Evolutionary conservation across 495 filamentous ascomycete genomes (phyloP).

Genomic region (Talaromyces borbonicus): DNA sequence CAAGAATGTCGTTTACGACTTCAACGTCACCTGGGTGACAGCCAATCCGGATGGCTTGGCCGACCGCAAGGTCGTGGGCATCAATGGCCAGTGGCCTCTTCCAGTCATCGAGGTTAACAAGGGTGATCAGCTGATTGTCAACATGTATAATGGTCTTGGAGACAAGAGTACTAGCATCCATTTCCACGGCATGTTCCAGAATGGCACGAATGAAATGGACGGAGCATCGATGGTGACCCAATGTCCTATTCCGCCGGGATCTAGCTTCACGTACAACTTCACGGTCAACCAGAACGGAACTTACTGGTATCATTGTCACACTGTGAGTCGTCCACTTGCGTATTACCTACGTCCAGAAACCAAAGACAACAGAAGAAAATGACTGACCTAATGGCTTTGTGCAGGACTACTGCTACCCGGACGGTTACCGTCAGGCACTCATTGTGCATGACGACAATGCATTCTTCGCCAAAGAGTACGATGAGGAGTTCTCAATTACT

Average conservation of each 20-base stretch:
- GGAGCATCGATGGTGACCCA: constrained; percentile 60
- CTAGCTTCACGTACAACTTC: constrained; percentile 65
- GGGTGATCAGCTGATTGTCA: constrained; percentile 62
- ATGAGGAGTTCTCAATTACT: constrained; percentile 55
- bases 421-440: constrained; percentile 62
- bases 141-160: constrained; percentile 62
- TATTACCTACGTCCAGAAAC: no score
- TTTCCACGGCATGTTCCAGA: constrained; percentile 73
- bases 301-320: constrained; percentile 80
- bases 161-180: constrained; percentile 63
- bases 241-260: constrained; percentile 55
- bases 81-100: constrained; percentile 74
- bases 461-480: constrained; percentile 52
- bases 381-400: background rate
- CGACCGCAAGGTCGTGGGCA: constrained; percentile 60
- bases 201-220: constrained; percentile 63
- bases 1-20: constrained; percentile 64
- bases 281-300: constrained; percentile 67
- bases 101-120: constrained; percentile 58
- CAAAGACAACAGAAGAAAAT: no score
- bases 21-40: constrained; percentile 69
- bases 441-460: constrained; percentile 57
- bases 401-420: constrained; percentile 52
- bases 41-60: constrained; percentile 68
- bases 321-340: constrained; percentile 13